Base-by-base conservation (phyloP, 306 rosid species). In the Crataegus laevigata region DNA sequence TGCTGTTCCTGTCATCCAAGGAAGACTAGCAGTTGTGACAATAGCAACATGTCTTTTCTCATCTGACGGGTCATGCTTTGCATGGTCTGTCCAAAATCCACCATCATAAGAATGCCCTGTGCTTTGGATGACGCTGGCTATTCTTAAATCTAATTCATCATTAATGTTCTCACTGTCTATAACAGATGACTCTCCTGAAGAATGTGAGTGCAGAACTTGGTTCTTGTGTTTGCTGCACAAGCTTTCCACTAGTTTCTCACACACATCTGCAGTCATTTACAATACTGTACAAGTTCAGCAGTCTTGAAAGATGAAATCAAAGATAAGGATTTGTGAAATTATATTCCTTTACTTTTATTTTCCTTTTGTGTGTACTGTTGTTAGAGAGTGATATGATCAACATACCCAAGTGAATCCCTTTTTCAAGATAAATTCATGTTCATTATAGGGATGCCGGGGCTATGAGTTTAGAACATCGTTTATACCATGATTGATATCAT, bases 1-100 rank as follows among this genome's bases (percentile, higher is more conserved):
- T 38, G 99, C 93, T 54, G 99, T 92, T 78, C 99, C 99, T 0
- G 98, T 96, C 99, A 96, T 89, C 99, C 99, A 96, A 75, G 98
- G 98, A 88, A 96, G 97, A 83, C 98, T 96, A 57, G 99, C 99
- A 30, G 99, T 96, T 71, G 99, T 96, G 71, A 94, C 96, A 45
- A 94, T 94, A 47, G 99, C 99, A 83, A 92, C 88, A 78, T 90
- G 93, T 72, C 98, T 82, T 83, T 90, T 93, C 69, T 79, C 82
- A 42, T 81, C 85, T 21, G 84, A 80, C 1, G 83, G 78, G 8
- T 86, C 89, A 62, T 83, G 88, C 84, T 92, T 94, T 75, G 84
- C 77, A 60, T 83, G 91, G 79, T 88, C 93, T 40, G 89, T 75
- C 99, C 99, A 89, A 75, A 90, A 83, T 63, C 97, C 96, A 90